Evolutionary conservation across 139 green algal genomes (phyloP).

Genomic region (Micractinium conductrix): DNA sequence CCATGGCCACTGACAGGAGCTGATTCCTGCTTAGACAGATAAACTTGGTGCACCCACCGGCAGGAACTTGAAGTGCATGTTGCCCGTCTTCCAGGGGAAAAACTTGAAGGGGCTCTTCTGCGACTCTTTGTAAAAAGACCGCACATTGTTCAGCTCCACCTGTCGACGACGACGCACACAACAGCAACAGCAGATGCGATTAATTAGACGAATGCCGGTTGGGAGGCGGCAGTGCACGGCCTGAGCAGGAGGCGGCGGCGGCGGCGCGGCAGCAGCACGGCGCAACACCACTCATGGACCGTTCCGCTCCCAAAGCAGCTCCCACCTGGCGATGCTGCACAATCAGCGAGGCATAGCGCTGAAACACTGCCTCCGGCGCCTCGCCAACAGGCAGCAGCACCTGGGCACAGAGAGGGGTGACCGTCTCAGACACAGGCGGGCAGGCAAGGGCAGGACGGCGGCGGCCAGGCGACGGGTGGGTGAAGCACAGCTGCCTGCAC

Average conservation of each 20-base stretch:
- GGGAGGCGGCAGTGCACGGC: no score
- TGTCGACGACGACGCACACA: slow-evolving; percentile 35
- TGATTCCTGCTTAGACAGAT: not conserved
- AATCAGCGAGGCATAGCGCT: slow-evolving; percentile 71
- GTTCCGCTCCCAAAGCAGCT: no score
- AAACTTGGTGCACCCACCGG: no score
- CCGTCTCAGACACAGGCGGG: no score
- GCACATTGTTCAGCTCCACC: slow-evolving; percentile 65
- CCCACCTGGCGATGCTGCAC: slow-evolving; percentile 64
- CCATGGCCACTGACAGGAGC: not conserved
- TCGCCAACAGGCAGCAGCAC: slow-evolving; percentile 74
- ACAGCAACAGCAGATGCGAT: not conserved
- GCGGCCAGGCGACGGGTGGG: not conserved
- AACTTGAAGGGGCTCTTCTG: slow-evolving; percentile 77
- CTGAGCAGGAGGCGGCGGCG: no score
- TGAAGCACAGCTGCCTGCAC: not conserved
- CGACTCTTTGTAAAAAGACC: slow-evolving; percentile 63
- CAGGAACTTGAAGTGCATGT: slow-evolving; percentile 82
- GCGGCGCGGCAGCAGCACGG: no score
- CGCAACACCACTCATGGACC: no score
- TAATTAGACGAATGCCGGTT: not conserved
- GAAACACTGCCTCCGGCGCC: slow-evolving; percentile 62
- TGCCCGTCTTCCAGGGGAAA: slow-evolving; percentile 75
- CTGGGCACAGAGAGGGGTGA: slow-evolving; percentile 56
- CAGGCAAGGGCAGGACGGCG: no score